Base-by-base conservation (phyloP, 2,329 filamentous ascomycete species). In the Talaromyces sp. region DNA sequence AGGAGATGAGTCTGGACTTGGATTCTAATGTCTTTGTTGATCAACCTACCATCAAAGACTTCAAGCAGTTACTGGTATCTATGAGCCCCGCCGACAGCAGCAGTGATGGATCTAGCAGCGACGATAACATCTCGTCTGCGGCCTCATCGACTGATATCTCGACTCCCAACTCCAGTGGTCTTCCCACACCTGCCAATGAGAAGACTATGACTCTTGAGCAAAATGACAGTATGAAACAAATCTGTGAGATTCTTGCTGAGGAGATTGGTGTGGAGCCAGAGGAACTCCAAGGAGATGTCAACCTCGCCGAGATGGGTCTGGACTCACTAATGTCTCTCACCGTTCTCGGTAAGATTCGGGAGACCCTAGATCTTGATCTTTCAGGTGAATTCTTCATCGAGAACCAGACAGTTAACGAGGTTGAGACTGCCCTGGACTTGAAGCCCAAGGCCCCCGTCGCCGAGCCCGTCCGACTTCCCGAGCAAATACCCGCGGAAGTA, bases 11-110 rank as follows among this genome's bases (percentile, higher is more conserved):
- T 54, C 72, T 85, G 56, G 82, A 85, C 47, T 79, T 85, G 51
- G 78, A 80, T 51, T 82, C 82, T 10, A 80, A 80, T 24, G 72
- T 85, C 19, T 86, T 86, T 71, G 82, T 82, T 5, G 82, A 86
- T 56, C 80, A 82, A 53, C 76, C 82, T 2, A 84, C 82, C 9
- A 80, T 86, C 51, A 82, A 82, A 32, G 81, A 82, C 57, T 79
- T 86, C 75, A 85, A 84, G 74, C 78, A 77, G 56, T 78, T 82
- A 65, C 77, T 86, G 57, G 51, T 58, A 2, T 65, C 70, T 40
- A 63, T 68, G 48, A 64, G 65, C 19, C 66, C 73, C 11, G 62
- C 63, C 19, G 68, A 71, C 33, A 55, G 49, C 19, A 66, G 53
- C 49, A 66, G 65, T 22, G 69, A 69, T 47, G 62, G 39, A 24